A percentile compares a stretch with the other conserved stretches of the same genome.
Conservation (phyloP, 345 rosid species). For the Salix brachista region DNA sequence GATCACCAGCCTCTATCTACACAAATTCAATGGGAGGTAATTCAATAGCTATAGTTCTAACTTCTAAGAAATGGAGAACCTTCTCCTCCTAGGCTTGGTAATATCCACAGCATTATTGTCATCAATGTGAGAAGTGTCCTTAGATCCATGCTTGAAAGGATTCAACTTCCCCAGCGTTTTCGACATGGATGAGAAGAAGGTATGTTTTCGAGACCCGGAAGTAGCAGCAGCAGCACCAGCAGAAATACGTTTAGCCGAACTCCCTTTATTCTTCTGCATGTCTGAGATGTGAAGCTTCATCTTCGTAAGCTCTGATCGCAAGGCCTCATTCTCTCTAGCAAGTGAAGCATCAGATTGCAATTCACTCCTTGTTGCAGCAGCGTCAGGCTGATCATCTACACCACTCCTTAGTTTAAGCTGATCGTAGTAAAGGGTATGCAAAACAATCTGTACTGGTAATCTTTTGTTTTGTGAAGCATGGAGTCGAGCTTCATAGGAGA, state of each 20-base stretch:
- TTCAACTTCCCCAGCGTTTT: conserved; percentile 80
- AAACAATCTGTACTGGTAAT: conserved; percentile 76
- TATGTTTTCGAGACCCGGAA: conserved; percentile 28
- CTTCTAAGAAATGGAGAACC: conserved; percentile 74
- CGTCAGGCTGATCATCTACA: conserved; percentile 36
- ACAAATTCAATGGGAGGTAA: neutral
- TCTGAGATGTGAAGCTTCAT: conserved; percentile 78
- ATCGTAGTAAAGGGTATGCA: conserved; percentile 85
- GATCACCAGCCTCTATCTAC: neutral
- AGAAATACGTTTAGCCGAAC: conserved; percentile 18
- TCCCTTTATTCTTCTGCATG: conserved; percentile 43
- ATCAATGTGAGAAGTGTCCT: conserved; percentile 75
- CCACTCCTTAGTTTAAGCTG: conserved; percentile 87
- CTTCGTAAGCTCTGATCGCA: conserved; percentile 72
- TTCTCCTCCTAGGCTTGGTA: conserved; percentile 86
- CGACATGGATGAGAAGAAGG: conserved; percentile 80
- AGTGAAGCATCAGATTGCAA: conserved; percentile 61
- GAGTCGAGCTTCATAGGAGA: conserved; percentile 85
- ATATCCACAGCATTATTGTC: conserved; percentile 46
- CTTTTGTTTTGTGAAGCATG: conserved; percentile 97
- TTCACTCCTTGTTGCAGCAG: conserved; percentile 46
- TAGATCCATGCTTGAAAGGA: conserved; percentile 79
- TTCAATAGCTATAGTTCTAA: neutral
- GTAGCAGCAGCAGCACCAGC: neutral
- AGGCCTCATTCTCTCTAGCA: conserved; percentile 74